phyloP scores from a whole-genome alignment of 1,139 yeast genomes.

The Insectozyma bohioensis region DNA sequence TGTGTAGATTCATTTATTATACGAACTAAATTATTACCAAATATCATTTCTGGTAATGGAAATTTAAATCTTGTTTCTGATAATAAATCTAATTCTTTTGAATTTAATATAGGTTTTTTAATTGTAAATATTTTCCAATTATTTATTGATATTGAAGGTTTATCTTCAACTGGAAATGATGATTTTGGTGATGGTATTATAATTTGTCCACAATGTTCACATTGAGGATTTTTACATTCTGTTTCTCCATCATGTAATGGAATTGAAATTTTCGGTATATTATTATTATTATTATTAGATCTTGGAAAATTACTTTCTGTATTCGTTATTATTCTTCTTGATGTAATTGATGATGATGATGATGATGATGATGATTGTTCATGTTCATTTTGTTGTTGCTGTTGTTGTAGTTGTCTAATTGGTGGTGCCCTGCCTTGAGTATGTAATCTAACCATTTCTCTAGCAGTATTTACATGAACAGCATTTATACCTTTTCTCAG shows the following conservation, averaged over 20 bases:
- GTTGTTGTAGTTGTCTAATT: constrained; percentile 10
- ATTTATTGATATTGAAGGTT: constrained; percentile 63
- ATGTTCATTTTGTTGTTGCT: constrained; percentile 1
- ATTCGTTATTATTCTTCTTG: too few relatives aligned
- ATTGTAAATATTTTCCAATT: constrained; percentile 78
- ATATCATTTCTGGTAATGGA: constrained; percentile 96
- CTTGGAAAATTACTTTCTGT: constrained; percentile 2
- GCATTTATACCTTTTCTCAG: constrained; percentile 45
- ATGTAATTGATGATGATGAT: not conserved
- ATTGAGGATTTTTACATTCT: constrained; percentile 51
- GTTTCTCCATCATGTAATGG: constrained; percentile 14
- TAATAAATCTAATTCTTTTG: constrained; percentile 70
- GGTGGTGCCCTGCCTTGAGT: constrained; percentile 39
- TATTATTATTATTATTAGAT: not conserved
- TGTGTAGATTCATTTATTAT: constrained; percentile 42
- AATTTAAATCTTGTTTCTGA: constrained; percentile 55
- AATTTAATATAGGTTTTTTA: constrained; percentile 74
- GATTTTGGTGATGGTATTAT: constrained; percentile 75
- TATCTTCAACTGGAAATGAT: constrained; percentile 57
- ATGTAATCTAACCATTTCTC: constrained; percentile 56
- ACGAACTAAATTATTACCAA: constrained; percentile 79
- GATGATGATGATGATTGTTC: not conserved
- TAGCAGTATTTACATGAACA: constrained; percentile 58
- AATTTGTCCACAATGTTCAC: constrained; percentile 66
- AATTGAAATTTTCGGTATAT: constrained; percentile 8